These are phyloP conservation scores for Syzygium aromaticum DNA, from an alignment of 345 rosid genomes.

Conservation along the genomic window DNA sequence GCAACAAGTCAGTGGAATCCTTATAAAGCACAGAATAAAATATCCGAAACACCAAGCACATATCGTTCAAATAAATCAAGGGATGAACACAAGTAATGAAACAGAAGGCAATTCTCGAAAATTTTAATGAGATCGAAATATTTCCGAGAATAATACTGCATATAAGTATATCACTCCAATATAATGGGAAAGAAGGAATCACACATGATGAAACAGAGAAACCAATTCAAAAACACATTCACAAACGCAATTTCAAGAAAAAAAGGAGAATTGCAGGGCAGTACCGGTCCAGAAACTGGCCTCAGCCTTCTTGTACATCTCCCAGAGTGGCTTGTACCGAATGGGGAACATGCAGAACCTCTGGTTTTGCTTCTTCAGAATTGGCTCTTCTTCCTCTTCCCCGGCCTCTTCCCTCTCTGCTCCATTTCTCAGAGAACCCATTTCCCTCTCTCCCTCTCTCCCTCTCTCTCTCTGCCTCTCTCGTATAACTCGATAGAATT, in stretches of 20 bases:
- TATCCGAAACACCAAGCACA: neutral
- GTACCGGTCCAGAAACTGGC: slow-evolving; percentile 95
- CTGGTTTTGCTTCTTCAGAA: slow-evolving; percentile 56
- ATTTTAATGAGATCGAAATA: neutral
- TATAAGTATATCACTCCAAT: neutral
- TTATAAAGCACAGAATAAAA: neutral
- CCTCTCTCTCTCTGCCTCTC: neutral
- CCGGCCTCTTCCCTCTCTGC: slow-evolving; percentile 3
- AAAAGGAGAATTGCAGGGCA: neutral
- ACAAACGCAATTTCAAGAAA: neutral
- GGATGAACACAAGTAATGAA: neutral
- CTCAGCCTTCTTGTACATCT: slow-evolving; percentile 94
- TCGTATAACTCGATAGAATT: neutral
- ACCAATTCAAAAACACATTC: neutral
- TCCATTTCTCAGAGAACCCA: slow-evolving; percentile 25
- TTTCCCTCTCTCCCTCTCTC: neutral
- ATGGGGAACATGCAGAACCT: slow-evolving; percentile 93
- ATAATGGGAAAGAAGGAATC: neutral
- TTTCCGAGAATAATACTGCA: neutral
- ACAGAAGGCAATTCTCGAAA: neutral
- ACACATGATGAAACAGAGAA: neutral
- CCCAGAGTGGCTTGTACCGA: slow-evolving; percentile 64
- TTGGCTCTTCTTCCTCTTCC: slow-evolving; percentile 49
- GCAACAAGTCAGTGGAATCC: neutral
- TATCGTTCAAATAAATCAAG: neutral